These are phyloP conservation scores for Saccharomyces cerevisiae DNA, from an alignment of 805 yeast species.

Conservation along the genomic window DNA sequence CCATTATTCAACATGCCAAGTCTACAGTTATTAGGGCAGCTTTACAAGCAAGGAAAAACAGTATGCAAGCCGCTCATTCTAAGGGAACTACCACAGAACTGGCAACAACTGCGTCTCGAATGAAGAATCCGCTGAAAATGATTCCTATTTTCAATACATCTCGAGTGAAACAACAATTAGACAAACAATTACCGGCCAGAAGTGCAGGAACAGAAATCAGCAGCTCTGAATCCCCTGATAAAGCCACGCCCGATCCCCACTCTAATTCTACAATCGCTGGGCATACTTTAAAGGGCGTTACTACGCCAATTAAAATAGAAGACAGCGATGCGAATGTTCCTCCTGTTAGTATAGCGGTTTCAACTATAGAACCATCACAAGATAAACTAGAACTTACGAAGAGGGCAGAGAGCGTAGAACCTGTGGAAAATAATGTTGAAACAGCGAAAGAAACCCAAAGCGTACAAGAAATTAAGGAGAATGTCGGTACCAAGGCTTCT, in stretches of 20 bases:
- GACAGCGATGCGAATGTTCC: neutral
- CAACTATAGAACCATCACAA: neutral
- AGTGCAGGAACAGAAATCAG: neutral
- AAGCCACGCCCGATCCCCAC: neutral
- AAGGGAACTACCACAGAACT: neutral
- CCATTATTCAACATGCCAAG: conserved; percentile 27
- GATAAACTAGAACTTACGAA: neutral
- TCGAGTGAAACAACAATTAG: neutral
- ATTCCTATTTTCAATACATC: neutral
- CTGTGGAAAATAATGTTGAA: neutral
- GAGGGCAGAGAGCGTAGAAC: neutral
- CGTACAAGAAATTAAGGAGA: conserved; percentile 4
- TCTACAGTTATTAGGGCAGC: conserved; percentile 22
- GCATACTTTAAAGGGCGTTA: neutral
- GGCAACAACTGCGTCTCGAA: neutral
- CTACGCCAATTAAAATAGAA: neutral
- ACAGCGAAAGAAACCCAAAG: neutral
- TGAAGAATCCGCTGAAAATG: neutral
- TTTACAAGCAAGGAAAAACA: conserved; percentile 13
- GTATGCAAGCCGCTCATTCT: neutral
- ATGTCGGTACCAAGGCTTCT: conserved; percentile 7
- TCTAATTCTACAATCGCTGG: neutral
- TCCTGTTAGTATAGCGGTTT: neutral
- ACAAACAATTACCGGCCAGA: neutral
- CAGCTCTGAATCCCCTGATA: neutral